A percentile compares a stretch with the other conserved stretches of the same genome.
phyloP scores from a whole-genome alignment of 371 early-diverging fungal species.

The Rhizopus arrhizus region DNA sequence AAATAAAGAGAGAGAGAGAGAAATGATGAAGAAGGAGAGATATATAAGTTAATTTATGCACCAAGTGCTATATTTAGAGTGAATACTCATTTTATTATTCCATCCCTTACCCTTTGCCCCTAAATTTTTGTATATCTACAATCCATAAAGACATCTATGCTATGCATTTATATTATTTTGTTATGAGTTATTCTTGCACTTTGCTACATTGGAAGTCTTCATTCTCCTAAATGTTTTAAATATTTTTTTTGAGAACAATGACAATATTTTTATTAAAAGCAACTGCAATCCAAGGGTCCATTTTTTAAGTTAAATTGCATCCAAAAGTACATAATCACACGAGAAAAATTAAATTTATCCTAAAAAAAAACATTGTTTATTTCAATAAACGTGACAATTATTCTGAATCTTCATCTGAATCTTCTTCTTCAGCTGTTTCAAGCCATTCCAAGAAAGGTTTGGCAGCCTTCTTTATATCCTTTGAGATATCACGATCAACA shows the following conservation, averaged over 20 bases:
- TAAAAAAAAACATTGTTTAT: slow-evolving; percentile 1
- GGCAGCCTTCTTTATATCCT: slow-evolving; percentile 82
- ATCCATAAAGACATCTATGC: background rate
- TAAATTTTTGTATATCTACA: background rate
- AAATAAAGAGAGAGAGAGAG: background rate
- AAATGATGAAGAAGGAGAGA: background rate
- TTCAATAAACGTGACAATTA: slow-evolving; percentile 11
- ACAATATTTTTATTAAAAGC: no score
- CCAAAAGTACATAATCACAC: slow-evolving; percentile 3
- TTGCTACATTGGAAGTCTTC: background rate
- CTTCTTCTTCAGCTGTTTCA: slow-evolving; percentile 61
- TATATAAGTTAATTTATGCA: background rate
- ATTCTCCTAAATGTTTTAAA: background rate
- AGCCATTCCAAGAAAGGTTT: slow-evolving; percentile 93
- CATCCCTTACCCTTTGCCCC: background rate
- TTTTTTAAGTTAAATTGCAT: slow-evolving; percentile 4
- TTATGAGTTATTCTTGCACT: background rate
- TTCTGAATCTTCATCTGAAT: slow-evolving; percentile 43
- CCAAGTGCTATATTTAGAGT: background rate
- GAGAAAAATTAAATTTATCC: background rate
- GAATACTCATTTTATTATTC: background rate
- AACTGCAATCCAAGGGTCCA: background rate
- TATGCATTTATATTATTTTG: background rate
- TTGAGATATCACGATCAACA: slow-evolving; percentile 75
- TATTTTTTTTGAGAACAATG: background rate